Base-by-base conservation (phyloP, 176 grass and related monocot genomes). In the Raddia guianensis region DNA sequence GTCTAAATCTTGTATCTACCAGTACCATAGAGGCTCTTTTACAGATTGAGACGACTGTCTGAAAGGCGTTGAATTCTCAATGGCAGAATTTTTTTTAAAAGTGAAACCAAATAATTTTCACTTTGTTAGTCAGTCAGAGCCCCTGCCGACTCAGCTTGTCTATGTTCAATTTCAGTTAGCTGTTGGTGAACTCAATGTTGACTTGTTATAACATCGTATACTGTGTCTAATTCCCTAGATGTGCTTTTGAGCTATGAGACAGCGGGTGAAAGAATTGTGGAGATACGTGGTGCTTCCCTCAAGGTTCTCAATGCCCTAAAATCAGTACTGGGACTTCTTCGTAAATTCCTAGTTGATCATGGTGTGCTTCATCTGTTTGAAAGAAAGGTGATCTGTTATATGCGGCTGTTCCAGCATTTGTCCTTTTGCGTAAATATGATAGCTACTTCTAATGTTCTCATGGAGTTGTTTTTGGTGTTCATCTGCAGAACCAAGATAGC, bases 311-410 rank as follows among this genome's bases (percentile, higher is more conserved):
- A 83, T 65, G 94, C 91, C 6, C 86, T 97, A 52, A 80, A 89
- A 83, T 79, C 86, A 48, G 91, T 93, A 62, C 67, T 89, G 50
- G 59, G 68, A 21, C 64, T 91, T 89, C 91, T 97, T 35, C 66
- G 94, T 18, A 97, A 87, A 82, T 97, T 97, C 84, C 76, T 97
- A 67, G 91, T 97, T 83, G 91, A 97, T 85, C 94, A 89, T 57
- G 81, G 88, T 37, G 87, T 93, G 66, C 86, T 97, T 85, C 94
- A 92, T 77, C 85, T 97, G 19, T 97, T 97, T 47, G 91, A 93
- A 80, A 97, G 75, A 72, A 89, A 70, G 80, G 91, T 97, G 73
- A 89, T 32, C 45, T 40, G 8, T 16, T 71, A 6, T 40, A 40
- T 3, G 4, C 46, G 1, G 18, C 70, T 16, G 49, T 54, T 80